These are phyloP conservation scores for Casuarina equisetifolia DNA, from an alignment of 306 rosid genomes.

Conservation along the genomic window DNA sequence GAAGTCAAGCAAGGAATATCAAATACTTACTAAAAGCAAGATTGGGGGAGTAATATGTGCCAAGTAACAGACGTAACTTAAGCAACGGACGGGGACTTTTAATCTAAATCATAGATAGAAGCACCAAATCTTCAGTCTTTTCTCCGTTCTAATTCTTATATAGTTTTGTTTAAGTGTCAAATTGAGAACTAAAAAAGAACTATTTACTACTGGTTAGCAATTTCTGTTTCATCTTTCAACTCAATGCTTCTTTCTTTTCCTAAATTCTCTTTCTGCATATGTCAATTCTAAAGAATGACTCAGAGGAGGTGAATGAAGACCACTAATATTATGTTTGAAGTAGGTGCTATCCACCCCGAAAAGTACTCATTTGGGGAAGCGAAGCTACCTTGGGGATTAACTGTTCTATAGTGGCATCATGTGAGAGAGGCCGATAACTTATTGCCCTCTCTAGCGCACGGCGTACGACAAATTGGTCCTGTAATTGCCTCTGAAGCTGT, in stretches of 20 bases:
- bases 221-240: background rate
- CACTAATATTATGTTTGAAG: background rate
- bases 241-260: background rate
- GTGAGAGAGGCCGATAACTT: constrained; percentile 53
- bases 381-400: constrained; percentile 69
- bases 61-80: constrained; percentile 1
- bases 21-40: constrained; percentile 22
- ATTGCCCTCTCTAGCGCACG: constrained; percentile 66
- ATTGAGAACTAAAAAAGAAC: background rate
- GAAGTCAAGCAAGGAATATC: constrained; percentile 26
- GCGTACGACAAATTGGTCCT: constrained; percentile 63
- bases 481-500: constrained; percentile 69
- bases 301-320: background rate
- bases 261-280: background rate
- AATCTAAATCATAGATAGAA: background rate
- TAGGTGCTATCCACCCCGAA: background rate
- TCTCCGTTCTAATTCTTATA: background rate
- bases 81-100: background rate
- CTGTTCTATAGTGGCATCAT: constrained; percentile 39
- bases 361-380: constrained; percentile 5
- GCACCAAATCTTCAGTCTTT: background rate
- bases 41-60: background rate
- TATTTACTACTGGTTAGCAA: background rate
- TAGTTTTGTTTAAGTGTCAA: background rate
- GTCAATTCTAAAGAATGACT: background rate